A percentile compares a stretch with the other conserved stretches of the same genome.
These are phyloP conservation scores for Pseudoperonospora humuli DNA, from an alignment of 352 stramenopile genomes.

Conservation along the genomic window DNA sequence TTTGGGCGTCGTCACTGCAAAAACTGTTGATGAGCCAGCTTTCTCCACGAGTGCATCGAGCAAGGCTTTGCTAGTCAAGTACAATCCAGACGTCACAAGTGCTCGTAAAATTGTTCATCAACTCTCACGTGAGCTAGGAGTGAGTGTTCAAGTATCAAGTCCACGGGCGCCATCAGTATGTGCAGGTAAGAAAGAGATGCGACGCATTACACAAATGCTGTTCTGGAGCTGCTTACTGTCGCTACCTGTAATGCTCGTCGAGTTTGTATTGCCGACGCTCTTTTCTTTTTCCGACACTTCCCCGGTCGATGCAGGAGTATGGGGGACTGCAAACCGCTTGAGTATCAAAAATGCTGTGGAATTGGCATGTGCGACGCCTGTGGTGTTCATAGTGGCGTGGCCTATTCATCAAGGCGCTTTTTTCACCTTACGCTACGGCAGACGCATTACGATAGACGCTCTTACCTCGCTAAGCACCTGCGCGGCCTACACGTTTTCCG, in stretches of 20 bases:
- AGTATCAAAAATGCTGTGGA: conserved; percentile 46
- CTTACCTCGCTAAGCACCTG: conserved; percentile 69
- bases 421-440: conserved; percentile 46
- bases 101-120: conserved; percentile 33
- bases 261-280: conserved; percentile 46
- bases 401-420: conserved; percentile 70
- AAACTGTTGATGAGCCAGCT: conserved; percentile 16
- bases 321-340: conserved; percentile 22
- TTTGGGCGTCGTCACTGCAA: conserved; percentile 29
- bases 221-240: conserved; percentile 49
- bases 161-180: conserved; percentile 36
- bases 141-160: conserved; percentile 43
- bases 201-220: conserved; percentile 38
- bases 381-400: conserved; percentile 48
- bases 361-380: conserved; percentile 55
- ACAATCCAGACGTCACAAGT: conserved; percentile 35
- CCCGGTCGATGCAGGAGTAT: conserved; percentile 18
- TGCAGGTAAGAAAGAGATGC: conserved; percentile 29
- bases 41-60: conserved; percentile 6
- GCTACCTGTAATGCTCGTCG: conserved; percentile 42
- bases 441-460: conserved; percentile 68
- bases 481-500: conserved; percentile 57
- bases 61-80: conserved; percentile 31
- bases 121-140: conserved; percentile 31
- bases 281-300: conserved; percentile 12